Percentiles rank a stretch among this genome's conserved stretches.
These are phyloP conservation scores for Pyrus hybrid DNA, from an alignment of 331 rosid species.

Conservation along the genomic window DNA sequence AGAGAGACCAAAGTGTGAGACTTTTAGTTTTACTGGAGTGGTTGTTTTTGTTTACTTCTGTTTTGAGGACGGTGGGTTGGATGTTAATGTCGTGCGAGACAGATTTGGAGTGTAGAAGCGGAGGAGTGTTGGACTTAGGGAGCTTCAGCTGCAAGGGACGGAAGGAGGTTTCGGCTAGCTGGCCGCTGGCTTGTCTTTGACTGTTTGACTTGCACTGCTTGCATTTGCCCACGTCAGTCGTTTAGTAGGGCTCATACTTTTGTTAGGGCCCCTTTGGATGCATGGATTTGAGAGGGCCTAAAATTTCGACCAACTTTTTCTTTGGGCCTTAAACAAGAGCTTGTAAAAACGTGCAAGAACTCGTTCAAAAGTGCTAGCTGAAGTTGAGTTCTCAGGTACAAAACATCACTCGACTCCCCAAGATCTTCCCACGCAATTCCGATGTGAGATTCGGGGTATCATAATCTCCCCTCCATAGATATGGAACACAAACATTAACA, in stretches of 20 bases:
- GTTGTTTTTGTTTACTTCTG: neutral
- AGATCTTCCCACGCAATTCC: neutral
- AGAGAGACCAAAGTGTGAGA: neutral
- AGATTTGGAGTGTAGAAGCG: neutral
- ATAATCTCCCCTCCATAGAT: neutral
- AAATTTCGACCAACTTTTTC: neutral
- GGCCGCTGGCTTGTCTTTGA: neutral
- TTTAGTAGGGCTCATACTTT: neutral
- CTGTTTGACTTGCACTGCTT: neutral
- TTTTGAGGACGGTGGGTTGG: neutral
- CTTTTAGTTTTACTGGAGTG: neutral
- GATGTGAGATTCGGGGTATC: neutral
- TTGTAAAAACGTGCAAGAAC: neutral
- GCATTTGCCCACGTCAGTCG: neutral
- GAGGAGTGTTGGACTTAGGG: neutral
- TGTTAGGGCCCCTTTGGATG: neutral
- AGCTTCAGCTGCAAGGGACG: neutral
- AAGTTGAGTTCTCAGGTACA: neutral
- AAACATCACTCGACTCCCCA: neutral
- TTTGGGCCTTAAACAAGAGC: neutral
- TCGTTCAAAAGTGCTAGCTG: neutral
- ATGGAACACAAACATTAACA: too few relatives aligned
- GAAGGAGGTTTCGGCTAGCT: neutral
- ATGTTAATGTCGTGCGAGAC: neutral
- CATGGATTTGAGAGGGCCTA: neutral